Evolutionary conservation across 2,329 filamentous ascomycete genomes (phyloP).

Genomic region (Uncinocarpus reesii): DNA sequence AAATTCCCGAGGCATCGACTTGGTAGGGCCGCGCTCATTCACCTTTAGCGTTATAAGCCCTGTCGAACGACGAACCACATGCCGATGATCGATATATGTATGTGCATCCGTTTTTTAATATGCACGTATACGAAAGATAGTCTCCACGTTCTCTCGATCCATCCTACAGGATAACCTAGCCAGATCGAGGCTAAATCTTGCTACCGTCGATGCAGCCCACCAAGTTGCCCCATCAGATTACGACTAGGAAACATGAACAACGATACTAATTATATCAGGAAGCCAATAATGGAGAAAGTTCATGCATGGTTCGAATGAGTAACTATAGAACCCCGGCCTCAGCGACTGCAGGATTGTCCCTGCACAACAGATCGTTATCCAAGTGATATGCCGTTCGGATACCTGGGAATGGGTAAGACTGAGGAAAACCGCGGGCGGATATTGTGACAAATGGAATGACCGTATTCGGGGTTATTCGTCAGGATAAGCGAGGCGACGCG

Average conservation of each 20-base stretch:
- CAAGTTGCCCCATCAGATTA: no score
- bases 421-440: neutral
- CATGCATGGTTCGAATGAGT: no score
- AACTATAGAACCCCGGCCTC: neutral
- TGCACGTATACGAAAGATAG: neutral
- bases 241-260: no score
- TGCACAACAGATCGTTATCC: neutral
- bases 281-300: no score
- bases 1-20: neutral
- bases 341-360: neutral
- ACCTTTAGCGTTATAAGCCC: neutral
- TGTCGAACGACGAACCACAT: neutral
- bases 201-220: no score
- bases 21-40: neutral
- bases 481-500: conserved; percentile 38
- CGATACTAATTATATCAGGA: no score
- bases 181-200: neutral
- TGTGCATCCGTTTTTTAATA: neutral
- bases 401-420: neutral
- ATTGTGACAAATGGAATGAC: conserved; percentile 1
- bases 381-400: neutral
- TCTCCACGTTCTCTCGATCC: conserved; percentile 7
- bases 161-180: neutral
- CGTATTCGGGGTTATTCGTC: neutral
- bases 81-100: neutral